Conservation (phyloP, 2,329 filamentous ascomycete genomes). For the Fusarium chaquense region DNA sequence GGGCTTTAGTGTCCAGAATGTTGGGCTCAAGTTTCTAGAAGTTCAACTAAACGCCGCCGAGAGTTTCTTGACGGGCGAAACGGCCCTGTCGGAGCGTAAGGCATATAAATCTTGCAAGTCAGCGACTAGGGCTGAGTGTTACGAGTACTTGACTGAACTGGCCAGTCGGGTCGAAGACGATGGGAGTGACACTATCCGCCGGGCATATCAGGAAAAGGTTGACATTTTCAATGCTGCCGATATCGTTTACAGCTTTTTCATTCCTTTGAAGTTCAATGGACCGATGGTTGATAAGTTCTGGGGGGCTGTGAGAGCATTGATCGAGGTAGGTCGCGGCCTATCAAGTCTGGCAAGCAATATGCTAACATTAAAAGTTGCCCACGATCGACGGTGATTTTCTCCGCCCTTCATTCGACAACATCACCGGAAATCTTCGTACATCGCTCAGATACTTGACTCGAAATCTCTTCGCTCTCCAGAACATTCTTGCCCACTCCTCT, state of each 20-base stretch:
- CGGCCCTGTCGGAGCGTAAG: slow-evolving; percentile 46
- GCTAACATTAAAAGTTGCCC: slow-evolving; percentile 31
- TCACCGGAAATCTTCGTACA: slow-evolving; percentile 26
- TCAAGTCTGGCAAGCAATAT: neutral
- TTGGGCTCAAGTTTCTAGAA: slow-evolving; percentile 31
- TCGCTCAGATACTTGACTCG: slow-evolving; percentile 43
- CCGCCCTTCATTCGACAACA: slow-evolving; percentile 10
- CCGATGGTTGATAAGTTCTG: slow-evolving; percentile 58
- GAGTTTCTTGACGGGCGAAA: slow-evolving; percentile 46
- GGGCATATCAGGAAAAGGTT: slow-evolving; percentile 51
- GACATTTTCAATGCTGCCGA: slow-evolving; percentile 58
- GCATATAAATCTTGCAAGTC: slow-evolving; percentile 47
- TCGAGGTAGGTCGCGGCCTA: slow-evolving; percentile 45
- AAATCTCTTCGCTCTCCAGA: slow-evolving; percentile 48
- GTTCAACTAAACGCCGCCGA: slow-evolving; percentile 46
- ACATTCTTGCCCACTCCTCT: slow-evolving; percentile 47
- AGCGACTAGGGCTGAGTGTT: slow-evolving; percentile 42
- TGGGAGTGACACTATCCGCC: slow-evolving; percentile 41
- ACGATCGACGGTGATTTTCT: slow-evolving; percentile 4
- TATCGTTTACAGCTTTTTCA: slow-evolving; percentile 57
- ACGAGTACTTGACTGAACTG: slow-evolving; percentile 43
- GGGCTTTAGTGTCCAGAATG: neutral
- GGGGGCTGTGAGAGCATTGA: slow-evolving; percentile 54
- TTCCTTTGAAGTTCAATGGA: slow-evolving; percentile 53
- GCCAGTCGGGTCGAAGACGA: slow-evolving; percentile 41